Conservation (phyloP, 2,329 filamentous ascomycete genomes). For the Neofusicoccum parvum region DNA sequence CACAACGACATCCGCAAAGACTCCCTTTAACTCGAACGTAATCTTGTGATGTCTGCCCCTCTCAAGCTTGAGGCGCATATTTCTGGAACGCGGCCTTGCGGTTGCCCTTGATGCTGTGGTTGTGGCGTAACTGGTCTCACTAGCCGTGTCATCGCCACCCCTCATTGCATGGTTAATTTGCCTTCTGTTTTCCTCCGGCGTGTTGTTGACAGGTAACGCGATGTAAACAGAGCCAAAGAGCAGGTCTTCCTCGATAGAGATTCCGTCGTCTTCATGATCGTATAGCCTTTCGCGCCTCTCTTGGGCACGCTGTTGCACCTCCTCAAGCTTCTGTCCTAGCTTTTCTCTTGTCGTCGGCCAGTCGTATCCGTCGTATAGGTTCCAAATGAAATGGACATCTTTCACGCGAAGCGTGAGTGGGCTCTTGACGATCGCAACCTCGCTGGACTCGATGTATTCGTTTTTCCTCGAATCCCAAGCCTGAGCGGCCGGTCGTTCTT, state of each 20-base stretch:
- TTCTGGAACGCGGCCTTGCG: conserved; percentile 44
- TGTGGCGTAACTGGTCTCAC: conserved; percentile 85
- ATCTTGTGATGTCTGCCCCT: conserved; percentile 94
- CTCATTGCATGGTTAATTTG: conserved; percentile 82
- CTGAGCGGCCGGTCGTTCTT: conserved; percentile 68
- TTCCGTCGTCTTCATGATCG: conserved; percentile 71
- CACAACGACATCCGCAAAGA: conserved; percentile 78
- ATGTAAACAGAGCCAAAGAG: conserved; percentile 99
- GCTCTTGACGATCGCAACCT: conserved; percentile 62
- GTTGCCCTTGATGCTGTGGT: conserved; percentile 48
- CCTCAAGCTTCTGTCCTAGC: conserved; percentile 84
- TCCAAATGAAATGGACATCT: conserved; percentile 95
- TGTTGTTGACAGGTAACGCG: conserved; percentile 77
- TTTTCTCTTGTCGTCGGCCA: conserved; percentile 79
- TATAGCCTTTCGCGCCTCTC: conserved; percentile 66
- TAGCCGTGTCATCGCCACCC: conserved; percentile 69
- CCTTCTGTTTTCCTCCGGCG: conserved; percentile 77
- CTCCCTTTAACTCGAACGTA: conserved; percentile 85
- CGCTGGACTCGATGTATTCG: conserved; percentile 68
- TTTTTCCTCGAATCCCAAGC: conserved; percentile 80
- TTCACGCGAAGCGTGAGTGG: conserved; percentile 78
- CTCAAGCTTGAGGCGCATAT: conserved; percentile 68
- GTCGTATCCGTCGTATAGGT: conserved; percentile 96
- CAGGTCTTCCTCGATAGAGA: conserved; percentile 78
- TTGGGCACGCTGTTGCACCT: conserved; percentile 80